Conservation (phyloP, 2,329 filamentous ascomycete species). For the Curvularia spicifera region DNA sequence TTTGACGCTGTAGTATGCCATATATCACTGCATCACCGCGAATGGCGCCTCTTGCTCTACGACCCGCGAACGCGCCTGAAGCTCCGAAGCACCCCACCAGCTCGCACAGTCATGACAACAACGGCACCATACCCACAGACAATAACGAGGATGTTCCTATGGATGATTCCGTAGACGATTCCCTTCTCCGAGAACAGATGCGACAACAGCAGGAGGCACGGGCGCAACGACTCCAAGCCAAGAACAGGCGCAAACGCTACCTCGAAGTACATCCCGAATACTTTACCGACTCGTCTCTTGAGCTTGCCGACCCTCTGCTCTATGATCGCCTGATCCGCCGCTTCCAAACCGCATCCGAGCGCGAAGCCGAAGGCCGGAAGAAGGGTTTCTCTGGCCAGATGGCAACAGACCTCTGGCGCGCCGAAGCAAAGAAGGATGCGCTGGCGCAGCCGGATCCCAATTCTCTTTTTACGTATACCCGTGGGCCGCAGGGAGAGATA, state of each 20-base stretch:
- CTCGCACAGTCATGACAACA: conserved; percentile 8
- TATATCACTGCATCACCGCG: conserved; percentile 28
- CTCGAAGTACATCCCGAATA: conserved; percentile 76
- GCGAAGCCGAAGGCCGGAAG: conserved; percentile 72
- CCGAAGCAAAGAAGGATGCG: conserved; percentile 75
- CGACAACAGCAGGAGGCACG: conserved; percentile 31
- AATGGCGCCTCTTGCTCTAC: conserved; percentile 37
- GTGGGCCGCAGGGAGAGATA: conserved; percentile 62
- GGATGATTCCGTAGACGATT: conserved; percentile 23
- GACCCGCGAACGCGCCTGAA: conserved; percentile 26
- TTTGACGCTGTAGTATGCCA: conserved; percentile 28
- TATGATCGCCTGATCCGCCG: conserved; percentile 81
- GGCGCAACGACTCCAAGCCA: conserved; percentile 59
- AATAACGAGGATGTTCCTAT: conserved; percentile 21
- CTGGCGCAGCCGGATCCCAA: conserved; percentile 62
- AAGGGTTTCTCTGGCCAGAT: conserved; percentile 82
- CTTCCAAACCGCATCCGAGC: conserved; percentile 75
- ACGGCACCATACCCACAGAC: conserved; percentile 4
- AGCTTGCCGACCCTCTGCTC: conserved; percentile 75
- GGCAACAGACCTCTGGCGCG: conserved; percentile 76
- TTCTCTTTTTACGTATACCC: conserved; percentile 58
- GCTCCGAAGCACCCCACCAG: conserved; percentile 11
- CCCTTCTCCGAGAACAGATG: conserved; percentile 18
- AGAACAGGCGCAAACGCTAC: conserved; percentile 80
- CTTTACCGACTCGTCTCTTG: conserved; percentile 65